Percentiles rank a stretch among this genome's conserved stretches.
Evolutionary conservation across 225 moss, liverwort and hornwort species (phyloP).

Genomic region (Pseudoscleropodium purum): DNA sequence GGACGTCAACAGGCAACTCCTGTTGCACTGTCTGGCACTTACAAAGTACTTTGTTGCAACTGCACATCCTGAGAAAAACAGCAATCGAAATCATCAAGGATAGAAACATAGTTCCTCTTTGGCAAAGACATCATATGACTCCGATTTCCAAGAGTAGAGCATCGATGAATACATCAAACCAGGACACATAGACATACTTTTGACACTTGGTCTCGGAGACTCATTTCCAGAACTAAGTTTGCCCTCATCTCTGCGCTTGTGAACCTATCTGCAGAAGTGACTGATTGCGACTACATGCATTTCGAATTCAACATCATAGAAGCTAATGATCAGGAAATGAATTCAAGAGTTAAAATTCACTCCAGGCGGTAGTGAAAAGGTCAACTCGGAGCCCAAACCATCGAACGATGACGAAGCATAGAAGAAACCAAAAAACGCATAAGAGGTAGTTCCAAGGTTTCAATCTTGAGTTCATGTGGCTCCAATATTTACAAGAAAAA

Average conservation of each 20-base stretch:
- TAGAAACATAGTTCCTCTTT: not conserved
- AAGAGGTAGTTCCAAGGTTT: not conserved
- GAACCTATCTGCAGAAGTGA: not conserved
- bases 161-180: not conserved
- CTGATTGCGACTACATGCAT: not conserved
- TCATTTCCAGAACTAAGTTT: not conserved
- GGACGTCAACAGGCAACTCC: not conserved
- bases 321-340: not conserved
- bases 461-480: not conserved
- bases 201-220: not conserved
- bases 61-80: not conserved
- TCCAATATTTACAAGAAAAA: slow-evolving; percentile 20
- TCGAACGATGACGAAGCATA: not conserved
- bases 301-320: not conserved
- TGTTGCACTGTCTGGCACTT: not conserved
- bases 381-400: not conserved
- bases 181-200: not conserved
- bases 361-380: not conserved
- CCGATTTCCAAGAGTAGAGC: not conserved
- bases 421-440: not conserved
- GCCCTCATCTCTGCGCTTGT: not conserved
- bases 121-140: not conserved
- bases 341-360: not conserved
- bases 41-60: not conserved
- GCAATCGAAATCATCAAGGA: not conserved